These are phyloP conservation scores for Discostella stelligeroides DNA, from an alignment of 108 stramenopile genomes.

Conservation along the genomic window DNA sequence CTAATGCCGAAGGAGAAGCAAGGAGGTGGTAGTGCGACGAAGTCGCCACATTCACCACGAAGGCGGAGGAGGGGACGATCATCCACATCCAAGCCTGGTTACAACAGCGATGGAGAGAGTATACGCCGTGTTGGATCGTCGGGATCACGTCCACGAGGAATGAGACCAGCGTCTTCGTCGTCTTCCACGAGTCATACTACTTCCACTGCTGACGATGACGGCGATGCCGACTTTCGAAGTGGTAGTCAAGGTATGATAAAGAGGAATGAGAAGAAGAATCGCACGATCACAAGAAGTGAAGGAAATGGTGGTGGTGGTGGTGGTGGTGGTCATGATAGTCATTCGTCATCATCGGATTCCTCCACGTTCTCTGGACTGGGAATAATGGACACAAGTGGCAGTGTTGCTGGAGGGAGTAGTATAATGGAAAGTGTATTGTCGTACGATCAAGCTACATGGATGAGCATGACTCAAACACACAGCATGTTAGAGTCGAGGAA, in stretches of 20 bases:
- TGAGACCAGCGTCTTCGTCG: too few species aligned
- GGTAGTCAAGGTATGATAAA: too few species aligned
- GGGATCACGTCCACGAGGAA: too few species aligned
- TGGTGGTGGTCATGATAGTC: too few species aligned
- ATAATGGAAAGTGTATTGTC: constrained; percentile 5
- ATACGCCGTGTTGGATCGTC: background rate
- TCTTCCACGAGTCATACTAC: too few species aligned
- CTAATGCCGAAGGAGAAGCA: background rate
- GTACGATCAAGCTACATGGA: constrained; percentile 6
- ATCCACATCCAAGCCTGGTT: background rate
- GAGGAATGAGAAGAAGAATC: too few species aligned
- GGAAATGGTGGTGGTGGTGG: too few species aligned
- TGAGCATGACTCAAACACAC: constrained; percentile 4
- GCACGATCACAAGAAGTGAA: too few species aligned
- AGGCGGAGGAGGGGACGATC: constrained; percentile 1
- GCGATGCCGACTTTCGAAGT: too few species aligned
- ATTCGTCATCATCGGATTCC: background rate
- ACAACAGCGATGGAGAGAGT: constrained; percentile 6
- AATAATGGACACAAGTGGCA: background rate
- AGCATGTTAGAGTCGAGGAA: too few species aligned
- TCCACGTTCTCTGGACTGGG: too few species aligned
- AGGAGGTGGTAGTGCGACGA: background rate
- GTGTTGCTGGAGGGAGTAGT: background rate
- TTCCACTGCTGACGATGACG: too few species aligned
- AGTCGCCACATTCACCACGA: background rate